A percentile compares a stretch with the other conserved stretches of the same genome.
These are phyloP conservation scores for Termitomyces sp. DNA, from an alignment of 768 basidiomycete species.

Conservation along the genomic window DNA sequence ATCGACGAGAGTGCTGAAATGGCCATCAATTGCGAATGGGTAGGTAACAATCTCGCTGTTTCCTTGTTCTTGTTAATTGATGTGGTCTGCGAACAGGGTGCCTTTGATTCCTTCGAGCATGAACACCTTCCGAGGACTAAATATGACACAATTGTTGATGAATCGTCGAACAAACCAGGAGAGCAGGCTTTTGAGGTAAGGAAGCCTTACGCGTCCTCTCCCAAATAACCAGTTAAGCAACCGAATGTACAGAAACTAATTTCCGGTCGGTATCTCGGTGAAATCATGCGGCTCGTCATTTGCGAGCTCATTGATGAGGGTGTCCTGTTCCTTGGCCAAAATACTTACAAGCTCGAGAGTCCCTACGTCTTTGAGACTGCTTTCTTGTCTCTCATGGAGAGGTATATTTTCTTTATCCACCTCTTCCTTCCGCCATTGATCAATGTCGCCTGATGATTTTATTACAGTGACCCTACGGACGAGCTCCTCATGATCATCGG, in stretches of 20 bases:
- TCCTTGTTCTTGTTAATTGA: neutral
- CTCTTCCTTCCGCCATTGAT: neutral
- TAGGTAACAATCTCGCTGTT: conserved; percentile 22
- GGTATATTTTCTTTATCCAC: conserved; percentile 32
- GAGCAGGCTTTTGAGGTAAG: conserved; percentile 89
- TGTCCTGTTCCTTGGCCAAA: conserved; percentile 95
- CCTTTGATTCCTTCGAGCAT: conserved; percentile 94
- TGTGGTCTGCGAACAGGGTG: conserved; percentile 53
- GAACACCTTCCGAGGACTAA: conserved; percentile 93
- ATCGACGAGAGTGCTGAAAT: conserved; percentile 64
- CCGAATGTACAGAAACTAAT: conserved; percentile 71
- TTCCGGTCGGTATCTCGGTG: conserved; percentile 92
- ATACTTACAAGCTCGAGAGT: conserved; percentile 96
- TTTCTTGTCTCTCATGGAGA: conserved; percentile 95
- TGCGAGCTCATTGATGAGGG: conserved; percentile 96
- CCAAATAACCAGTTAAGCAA: neutral
- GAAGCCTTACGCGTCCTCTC: neutral
- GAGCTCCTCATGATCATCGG: conserved; percentile 96
- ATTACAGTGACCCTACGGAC: conserved; percentile 82
- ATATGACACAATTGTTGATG: conserved; percentile 89
- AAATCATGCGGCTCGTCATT: conserved; percentile 91
- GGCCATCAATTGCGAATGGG: conserved; percentile 98
- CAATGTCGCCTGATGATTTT: neutral
- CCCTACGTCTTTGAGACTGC: conserved; percentile 94
- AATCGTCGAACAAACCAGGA: conserved; percentile 91